Evolutionary conservation across 78 protist species (phyloP).

Genomic region (Pigoraptor vietnamica): DNA sequence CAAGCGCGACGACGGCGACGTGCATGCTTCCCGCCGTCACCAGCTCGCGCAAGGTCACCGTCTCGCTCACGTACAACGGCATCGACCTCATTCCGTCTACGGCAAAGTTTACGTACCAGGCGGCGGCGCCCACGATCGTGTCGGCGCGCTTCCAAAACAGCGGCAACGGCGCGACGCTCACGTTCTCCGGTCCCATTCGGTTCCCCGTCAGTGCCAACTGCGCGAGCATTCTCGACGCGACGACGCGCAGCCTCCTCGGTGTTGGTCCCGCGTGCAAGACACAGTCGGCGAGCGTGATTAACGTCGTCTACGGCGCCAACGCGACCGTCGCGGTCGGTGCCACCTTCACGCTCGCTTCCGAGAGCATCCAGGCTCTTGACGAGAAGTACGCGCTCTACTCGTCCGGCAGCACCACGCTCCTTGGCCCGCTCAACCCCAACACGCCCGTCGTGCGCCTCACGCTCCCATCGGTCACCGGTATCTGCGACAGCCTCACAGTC

Average conservation of each 20-base stretch:
- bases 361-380: not conserved
- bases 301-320: not conserved
- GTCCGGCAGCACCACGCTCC: not conserved
- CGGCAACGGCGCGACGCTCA: not conserved
- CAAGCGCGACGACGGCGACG: not conserved
- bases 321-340: not conserved
- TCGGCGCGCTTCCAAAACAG: not conserved
- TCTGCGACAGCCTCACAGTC: not conserved
- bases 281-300: not conserved
- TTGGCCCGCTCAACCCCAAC: not conserved
- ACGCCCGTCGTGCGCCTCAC: not conserved
- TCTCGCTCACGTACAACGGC: not conserved
- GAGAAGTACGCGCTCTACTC: not conserved
- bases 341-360: not conserved
- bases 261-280: not conserved
- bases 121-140: not conserved
- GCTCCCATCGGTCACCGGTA: not conserved
- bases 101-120: not conserved
- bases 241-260: not conserved
- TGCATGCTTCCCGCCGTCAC: not conserved
- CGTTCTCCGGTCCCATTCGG: not conserved
- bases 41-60: not conserved
- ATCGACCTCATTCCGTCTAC: not conserved
- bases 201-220: not conserved
- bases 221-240: not conserved